Conservation (phyloP, 176 grass and related monocot genomes). For the Oryza meyeriana region DNA sequence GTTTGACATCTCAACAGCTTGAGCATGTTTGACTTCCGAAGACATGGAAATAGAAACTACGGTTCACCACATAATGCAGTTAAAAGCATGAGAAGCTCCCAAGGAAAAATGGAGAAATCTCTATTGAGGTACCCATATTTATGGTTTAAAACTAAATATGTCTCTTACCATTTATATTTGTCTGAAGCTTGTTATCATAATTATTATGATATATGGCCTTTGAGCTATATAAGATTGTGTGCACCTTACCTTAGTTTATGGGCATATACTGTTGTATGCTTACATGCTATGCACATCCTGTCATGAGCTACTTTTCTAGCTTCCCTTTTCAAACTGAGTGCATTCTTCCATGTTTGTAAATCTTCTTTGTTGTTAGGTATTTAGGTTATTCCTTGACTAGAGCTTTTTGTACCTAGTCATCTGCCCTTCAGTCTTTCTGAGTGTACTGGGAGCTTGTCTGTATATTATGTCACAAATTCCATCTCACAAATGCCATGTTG, state of each 20-base stretch:
- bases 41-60: slow-evolving; percentile 62
- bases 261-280: background rate
- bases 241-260: background rate
- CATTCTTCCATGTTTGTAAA: background rate
- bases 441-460: background rate
- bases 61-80: slow-evolving; percentile 51
- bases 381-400: background rate
- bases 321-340: background rate
- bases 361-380: background rate
- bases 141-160: background rate
- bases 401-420: background rate
- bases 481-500: background rate
- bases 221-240: background rate
- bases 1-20: slow-evolving; percentile 42
- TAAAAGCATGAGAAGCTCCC: slow-evolving; percentile 58
- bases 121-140: slow-evolving; percentile 49
- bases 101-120: slow-evolving; percentile 74
- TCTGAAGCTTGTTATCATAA: background rate
- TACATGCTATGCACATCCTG: background rate
- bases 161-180: background rate
- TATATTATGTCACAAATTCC: background rate
- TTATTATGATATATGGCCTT: background rate
- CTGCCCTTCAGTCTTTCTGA: background rate
- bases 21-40: slow-evolving; percentile 59
- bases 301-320: background rate